Evolutionary conservation across 805 yeast genomes (phyloP).

Genomic region (Blastobotrys terrestris): DNA sequence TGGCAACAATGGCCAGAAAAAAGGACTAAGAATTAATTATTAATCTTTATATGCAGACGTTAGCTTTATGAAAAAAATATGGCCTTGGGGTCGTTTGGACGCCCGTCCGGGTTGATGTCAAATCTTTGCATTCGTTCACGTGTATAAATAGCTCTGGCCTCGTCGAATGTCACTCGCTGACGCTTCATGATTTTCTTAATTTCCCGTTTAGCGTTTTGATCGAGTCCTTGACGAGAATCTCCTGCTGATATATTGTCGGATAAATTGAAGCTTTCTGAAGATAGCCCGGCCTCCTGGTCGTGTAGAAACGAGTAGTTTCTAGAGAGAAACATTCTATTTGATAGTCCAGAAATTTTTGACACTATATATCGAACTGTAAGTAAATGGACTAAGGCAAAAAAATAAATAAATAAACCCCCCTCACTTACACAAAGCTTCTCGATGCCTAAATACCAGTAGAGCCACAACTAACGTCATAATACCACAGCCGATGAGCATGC

Average conservation of each 20-base stretch:
- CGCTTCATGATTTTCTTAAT: slow-evolving; percentile 51
- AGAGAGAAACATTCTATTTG: not conserved
- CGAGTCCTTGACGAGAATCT: slow-evolving; percentile 60
- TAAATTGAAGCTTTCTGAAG: slow-evolving; percentile 54
- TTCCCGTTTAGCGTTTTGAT: slow-evolving; percentile 44
- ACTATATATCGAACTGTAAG: not conserved
- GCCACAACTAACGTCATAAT: not conserved
- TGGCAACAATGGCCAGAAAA: not conserved
- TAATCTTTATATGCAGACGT: not conserved
- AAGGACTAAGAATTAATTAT: not conserved
- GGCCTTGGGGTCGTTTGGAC: slow-evolving; percentile 61
- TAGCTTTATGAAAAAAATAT: slow-evolving; percentile 36
- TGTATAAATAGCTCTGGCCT: slow-evolving; percentile 55
- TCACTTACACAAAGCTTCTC: not conserved
- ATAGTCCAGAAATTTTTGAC: not conserved
- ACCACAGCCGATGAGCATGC: not conserved
- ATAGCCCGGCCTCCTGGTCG: slow-evolving; percentile 54
- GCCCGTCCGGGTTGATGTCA: slow-evolving; percentile 57
- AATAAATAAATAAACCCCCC: not conserved
- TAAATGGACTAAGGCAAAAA: not conserved
- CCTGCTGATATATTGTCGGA: slow-evolving; percentile 37
- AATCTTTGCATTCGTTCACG: slow-evolving; percentile 41
- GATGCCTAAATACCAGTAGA: not conserved
- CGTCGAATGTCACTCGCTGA: slow-evolving; percentile 52
- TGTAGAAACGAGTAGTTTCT: slow-evolving; percentile 30